Conservation (phyloP, 1,284 basidiomycete genomes). For the Chalciporus sp. region DNA sequence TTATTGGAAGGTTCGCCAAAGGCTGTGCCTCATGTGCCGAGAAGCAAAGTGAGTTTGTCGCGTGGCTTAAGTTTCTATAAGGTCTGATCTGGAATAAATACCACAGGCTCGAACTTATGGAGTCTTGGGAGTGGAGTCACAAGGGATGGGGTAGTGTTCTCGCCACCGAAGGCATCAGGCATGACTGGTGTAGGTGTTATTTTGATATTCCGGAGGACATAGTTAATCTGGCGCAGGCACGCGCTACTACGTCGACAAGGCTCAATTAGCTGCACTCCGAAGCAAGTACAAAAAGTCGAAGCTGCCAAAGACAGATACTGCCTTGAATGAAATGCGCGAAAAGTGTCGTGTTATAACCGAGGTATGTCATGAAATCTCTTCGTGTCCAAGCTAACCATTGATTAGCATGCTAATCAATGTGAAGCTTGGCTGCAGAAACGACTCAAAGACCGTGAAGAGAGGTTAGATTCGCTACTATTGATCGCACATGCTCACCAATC, state of each 20-base stretch:
- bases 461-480: neutral
- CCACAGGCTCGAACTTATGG: no score
- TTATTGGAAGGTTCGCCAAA: neutral
- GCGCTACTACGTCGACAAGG: neutral
- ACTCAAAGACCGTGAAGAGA: neutral
- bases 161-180: neutral
- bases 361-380: no score
- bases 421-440: neutral
- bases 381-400: no score
- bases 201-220: no score
- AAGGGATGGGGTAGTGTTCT: neutral
- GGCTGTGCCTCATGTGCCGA: neutral
- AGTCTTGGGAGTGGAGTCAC: no score
- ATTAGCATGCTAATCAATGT: neutral
- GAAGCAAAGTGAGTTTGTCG: neutral
- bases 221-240: neutral
- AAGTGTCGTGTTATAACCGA: neutral
- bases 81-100: no score
- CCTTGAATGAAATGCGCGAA: neutral
- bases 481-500: neutral
- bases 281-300: neutral
- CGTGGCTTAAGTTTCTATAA: neutral
- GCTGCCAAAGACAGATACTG: neutral
- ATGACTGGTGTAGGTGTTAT: no score
- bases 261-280: neutral